A percentile compares a stretch with the other conserved stretches of the same genome.
These are phyloP conservation scores for Madurella fahalii DNA, from an alignment of 2,329 filamentous ascomycete genomes.

Conservation along the genomic window DNA sequence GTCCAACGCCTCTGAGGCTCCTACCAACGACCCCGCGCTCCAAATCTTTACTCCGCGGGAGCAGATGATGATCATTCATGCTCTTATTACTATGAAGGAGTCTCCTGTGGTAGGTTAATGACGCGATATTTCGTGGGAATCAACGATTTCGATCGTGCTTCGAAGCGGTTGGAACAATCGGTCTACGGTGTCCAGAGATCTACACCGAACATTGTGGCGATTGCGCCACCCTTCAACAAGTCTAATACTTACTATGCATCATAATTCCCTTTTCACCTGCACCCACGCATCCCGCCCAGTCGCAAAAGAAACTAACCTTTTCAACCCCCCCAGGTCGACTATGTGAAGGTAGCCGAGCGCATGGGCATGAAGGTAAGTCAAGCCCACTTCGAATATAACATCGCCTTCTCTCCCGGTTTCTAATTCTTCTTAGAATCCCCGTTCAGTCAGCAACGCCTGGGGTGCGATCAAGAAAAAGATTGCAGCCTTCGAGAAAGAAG, in stretches of 20 bases:
- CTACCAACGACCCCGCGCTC: background rate
- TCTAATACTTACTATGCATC: too few species aligned
- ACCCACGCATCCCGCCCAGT: background rate
- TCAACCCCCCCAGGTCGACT: background rate
- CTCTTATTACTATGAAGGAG: background rate
- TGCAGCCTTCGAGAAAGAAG: background rate
- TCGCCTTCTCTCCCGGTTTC: background rate
- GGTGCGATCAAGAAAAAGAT: constrained; percentile 7
- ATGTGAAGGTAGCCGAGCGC: background rate
- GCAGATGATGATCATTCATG: constrained; percentile 2
- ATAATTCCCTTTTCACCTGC: background rate
- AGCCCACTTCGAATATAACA: background rate
- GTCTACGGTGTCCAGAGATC: background rate
- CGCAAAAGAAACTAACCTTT: background rate
- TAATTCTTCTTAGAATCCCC: background rate
- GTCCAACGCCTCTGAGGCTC: background rate
- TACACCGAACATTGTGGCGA: background rate
- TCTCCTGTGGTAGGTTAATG: background rate
- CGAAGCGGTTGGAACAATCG: too few species aligned
- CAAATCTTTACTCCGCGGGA: constrained; percentile 4
- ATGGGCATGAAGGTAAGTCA: background rate
- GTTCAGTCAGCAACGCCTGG: constrained; percentile 5
- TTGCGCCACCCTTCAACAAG: too few species aligned
- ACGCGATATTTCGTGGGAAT: too few species aligned
- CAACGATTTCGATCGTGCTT: too few species aligned